Base-by-base conservation (phyloP, 192 early-diverging fungal species). In the Haplosporangium gracile region DNA sequence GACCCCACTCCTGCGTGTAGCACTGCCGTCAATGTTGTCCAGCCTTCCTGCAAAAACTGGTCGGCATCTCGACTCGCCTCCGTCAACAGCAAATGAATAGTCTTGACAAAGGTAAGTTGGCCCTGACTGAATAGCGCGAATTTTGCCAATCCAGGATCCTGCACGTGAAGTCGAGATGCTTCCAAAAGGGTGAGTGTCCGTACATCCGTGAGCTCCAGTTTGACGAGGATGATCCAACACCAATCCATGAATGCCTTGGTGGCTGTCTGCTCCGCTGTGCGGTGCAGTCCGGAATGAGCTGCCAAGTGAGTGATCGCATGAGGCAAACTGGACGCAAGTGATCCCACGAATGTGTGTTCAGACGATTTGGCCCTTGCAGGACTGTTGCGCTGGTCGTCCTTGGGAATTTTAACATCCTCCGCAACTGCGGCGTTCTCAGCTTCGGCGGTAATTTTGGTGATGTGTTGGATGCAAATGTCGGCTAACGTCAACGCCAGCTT, bases 21-120 rank as follows among this genome's bases (percentile, higher is more conserved):
- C 10, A 92, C 82, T 11, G 77, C 45, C 9, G 75, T 71, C 34
- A 91, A 53, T 16, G 85, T 89, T 2, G 79, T 45, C 91, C 91
- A 92, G 22, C 91, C 91, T 55, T 88, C 70, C 43, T 84, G 82
- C 22, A 92, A 42, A 65, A 90, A 92, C 57, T 86, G 83, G 9
- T 81, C 84, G 13, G 76, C 20, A 22, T 86, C 72, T 9, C 91
- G 88, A 39, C 89, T 89, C 2, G 90, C 81, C 29, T 74, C 47
- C 26, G 90, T 89, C 20, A 92, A 69, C 57, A 90, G 76, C 68
- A 92, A 76, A 7, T 81, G 81, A 6, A 90, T 60, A 38, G 88
- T 89, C 7, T 73, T 82, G 29, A 91, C 68, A 11, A 92, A 81
- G 2, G 83, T 76, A 5, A 74, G 68, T 32, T 92, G 90, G 5